Base-by-base conservation (phyloP, 2,329 filamentous ascomycete species). In the Paecilomyces dactylethromorphus region DNA sequence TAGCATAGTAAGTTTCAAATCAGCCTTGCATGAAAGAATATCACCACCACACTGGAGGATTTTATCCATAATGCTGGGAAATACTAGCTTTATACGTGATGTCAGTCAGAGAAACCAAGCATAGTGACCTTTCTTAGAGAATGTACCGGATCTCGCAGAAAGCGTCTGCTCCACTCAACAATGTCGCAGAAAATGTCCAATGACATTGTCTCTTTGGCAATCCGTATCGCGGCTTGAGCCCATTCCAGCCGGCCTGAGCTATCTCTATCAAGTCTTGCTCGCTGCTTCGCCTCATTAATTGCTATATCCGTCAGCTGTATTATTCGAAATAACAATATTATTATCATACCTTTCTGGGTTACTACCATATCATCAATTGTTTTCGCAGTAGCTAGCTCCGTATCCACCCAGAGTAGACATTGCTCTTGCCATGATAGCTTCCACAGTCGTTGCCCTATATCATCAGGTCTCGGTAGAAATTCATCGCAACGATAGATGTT, bases 311-410 rank as follows among this genome's bases (percentile, higher is more conserved):
- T 39, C 15, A 39, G 33, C n/a, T 39, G 33, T 13, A 39, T 12
- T 39, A n/a, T 39, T n/a, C 11, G n/a, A 13, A n/a, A 39, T 4
- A 15, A 39, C 35, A 45, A 45, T 45, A 22, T 33, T 55, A 35
- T 55, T 12, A 35, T n/a, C 24, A 13, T 55, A 55, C 53, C 24
- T 55, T 35, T 55, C n/a, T 24, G 32, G 12, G 54, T 35, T 15
- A 55, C 24, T 12, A 24, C 79, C 74, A 96, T 93, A 65, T 94
- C 90, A 64, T 92, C 87, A 1, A 96, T 91, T 0, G 90, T 92
- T 70, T 84, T 85, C 63, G 90, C 86, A 33, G 15, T 45, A 18
- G 35, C 35, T 45, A 96, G 85, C 58, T 55, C 54, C 31, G 31
- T 21, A 45, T 39, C 15, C n/a, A 18, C 54, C 54, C 54, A 45